phyloP scores from a whole-genome alignment of 352 stramenopile species.

The Lagenidium giganteum region DNA sequence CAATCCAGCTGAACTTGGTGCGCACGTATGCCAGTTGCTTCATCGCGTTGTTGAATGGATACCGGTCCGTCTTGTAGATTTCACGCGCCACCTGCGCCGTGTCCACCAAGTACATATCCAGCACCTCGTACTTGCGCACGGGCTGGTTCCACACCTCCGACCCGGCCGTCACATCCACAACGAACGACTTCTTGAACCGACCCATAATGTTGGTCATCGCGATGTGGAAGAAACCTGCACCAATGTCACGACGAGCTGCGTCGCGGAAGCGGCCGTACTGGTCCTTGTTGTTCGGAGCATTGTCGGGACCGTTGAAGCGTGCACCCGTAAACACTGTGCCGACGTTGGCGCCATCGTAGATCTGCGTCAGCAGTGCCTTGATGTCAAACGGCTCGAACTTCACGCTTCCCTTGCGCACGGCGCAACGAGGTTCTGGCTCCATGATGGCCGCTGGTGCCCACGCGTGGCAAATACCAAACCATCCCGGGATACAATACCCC shows the following conservation, averaged over 20 bases:
- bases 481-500: constrained; percentile 16
- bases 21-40: constrained; percentile 49
- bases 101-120: constrained; percentile 5
- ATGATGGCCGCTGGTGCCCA: constrained; percentile 8
- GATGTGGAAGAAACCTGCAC: constrained; percentile 19
- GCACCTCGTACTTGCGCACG: constrained; percentile 14
- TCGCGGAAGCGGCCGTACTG: constrained; percentile 13
- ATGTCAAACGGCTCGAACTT: constrained; percentile 13
- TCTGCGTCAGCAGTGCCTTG: constrained; percentile 18
- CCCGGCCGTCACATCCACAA: constrained; percentile 10
- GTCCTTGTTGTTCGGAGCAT: constrained; percentile 6
- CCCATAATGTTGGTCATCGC: constrained; percentile 20
- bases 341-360: constrained; percentile 18
- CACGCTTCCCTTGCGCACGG: neutral
- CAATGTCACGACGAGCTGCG: constrained; percentile 13
- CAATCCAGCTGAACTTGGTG: constrained; percentile 53
- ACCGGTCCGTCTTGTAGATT: constrained; percentile 15
- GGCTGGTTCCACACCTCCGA: constrained; percentile 20
- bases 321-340: constrained; percentile 19
- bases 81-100: neutral
- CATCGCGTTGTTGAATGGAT: constrained; percentile 58
- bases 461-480: constrained; percentile 1
- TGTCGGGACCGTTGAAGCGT: constrained; percentile 15
- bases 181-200: constrained; percentile 10
- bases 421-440: constrained; percentile 17